Evolutionary conservation across 345 rosid species (phyloP).

Genomic region (Dipteronia sinensis): DNA sequence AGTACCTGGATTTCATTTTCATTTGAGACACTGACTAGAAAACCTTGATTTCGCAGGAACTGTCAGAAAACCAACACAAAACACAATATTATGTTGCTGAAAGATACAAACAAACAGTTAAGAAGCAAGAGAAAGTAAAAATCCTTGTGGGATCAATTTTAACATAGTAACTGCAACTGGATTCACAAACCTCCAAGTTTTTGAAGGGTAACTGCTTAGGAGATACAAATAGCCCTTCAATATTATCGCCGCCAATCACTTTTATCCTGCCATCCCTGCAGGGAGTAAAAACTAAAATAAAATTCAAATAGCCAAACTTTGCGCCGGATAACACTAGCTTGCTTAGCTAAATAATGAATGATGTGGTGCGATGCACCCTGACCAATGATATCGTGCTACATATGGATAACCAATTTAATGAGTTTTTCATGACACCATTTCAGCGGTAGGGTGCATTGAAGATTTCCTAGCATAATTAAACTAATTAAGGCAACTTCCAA

Average conservation of each 20-base stretch:
- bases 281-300: not conserved
- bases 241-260: slow-evolving; percentile 75
- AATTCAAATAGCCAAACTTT: not conserved
- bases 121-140: not conserved
- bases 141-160: not conserved
- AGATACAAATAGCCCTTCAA: slow-evolving; percentile 79
- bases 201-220: slow-evolving; percentile 72
- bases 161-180: no score
- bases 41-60: slow-evolving; percentile 83
- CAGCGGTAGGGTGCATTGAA: not conserved
- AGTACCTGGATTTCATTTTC: slow-evolving; percentile 82
- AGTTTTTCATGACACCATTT: not conserved
- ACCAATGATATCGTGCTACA: not conserved
- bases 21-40: slow-evolving; percentile 62
- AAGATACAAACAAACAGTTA: not conserved
- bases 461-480: no score
- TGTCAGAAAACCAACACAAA: slow-evolving; percentile 33
- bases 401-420: not conserved
- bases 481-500: no score
- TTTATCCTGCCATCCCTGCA: slow-evolving; percentile 88
- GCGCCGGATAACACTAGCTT: not conserved
- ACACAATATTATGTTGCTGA: not conserved
- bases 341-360: not conserved
- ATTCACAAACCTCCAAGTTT: slow-evolving; percentile 61
- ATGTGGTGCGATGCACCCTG: not conserved